Evolutionary conservation across 345 rosid genomes (phyloP).

Genomic region (Diplotaxis tenuifolia): DNA sequence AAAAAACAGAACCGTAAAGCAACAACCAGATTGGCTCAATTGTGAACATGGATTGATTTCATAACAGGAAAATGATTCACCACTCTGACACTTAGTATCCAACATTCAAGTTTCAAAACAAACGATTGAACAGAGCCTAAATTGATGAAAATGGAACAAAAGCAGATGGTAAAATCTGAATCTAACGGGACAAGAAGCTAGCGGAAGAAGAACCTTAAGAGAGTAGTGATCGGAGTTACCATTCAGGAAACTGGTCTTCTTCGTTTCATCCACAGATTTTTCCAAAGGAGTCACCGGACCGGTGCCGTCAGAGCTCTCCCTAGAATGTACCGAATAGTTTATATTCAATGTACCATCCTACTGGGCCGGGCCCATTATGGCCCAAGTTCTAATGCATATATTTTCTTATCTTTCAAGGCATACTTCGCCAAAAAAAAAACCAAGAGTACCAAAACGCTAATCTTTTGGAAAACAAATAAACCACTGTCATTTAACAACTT

Average conservation of each 20-base stretch:
- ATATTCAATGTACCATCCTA: neutral
- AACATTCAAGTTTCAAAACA: neutral
- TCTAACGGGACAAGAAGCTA: neutral
- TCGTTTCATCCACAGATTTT: slow-evolving; percentile 11
- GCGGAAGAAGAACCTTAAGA: slow-evolving; percentile 20
- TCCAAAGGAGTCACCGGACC: slow-evolving; percentile 4
- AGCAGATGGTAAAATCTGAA: neutral
- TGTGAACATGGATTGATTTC: neutral
- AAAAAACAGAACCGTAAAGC: too few relatives aligned
- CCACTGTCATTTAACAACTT: too few relatives aligned
- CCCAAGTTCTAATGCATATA: too few relatives aligned
- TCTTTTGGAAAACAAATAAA: too few relatives aligned
- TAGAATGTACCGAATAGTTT: too few relatives aligned
- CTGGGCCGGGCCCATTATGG: too few relatives aligned
- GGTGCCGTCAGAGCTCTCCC: slow-evolving; percentile 9
- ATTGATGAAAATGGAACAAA: neutral
- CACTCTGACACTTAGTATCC: too few relatives aligned
- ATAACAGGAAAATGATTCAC: neutral
- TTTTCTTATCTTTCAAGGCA: too few relatives aligned
- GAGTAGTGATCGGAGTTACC: slow-evolving; percentile 12
- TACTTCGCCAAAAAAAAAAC: too few relatives aligned
- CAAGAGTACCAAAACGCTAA: too few relatives aligned
- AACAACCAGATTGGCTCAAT: neutral
- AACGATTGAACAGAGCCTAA: neutral
- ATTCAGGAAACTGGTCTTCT: slow-evolving; percentile 14